Conservation (phyloP, 2,329 filamentous ascomycete species). For the Exophiala sp. region DNA sequence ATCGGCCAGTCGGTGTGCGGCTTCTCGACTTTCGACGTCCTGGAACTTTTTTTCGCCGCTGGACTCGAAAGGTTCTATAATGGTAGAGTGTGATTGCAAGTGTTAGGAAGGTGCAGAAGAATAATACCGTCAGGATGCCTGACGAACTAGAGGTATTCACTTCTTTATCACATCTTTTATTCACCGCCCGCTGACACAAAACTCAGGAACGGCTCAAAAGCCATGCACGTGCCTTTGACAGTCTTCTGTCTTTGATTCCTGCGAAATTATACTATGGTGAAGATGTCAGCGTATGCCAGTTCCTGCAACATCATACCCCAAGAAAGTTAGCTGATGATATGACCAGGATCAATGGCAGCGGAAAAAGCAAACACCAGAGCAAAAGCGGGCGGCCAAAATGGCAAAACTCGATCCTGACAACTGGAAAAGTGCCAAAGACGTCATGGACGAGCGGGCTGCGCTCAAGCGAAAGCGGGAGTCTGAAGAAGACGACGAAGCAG, state of each 20-base stretch:
- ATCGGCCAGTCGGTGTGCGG: not conserved
- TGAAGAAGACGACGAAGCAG: slow-evolving; percentile 52
- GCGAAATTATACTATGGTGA: slow-evolving; percentile 88
- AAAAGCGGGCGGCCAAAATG: slow-evolving; percentile 75
- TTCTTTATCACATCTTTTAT: not conserved
- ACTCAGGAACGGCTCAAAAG: slow-evolving; percentile 47
- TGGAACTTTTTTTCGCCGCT: slow-evolving; percentile 1
- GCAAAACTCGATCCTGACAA: slow-evolving; percentile 90
- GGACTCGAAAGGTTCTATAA: not conserved
- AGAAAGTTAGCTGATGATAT: slow-evolving; percentile 5
- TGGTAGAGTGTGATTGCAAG: not conserved
- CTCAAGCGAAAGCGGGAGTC: slow-evolving; percentile 76
- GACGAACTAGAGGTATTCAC: slow-evolving; percentile 24
- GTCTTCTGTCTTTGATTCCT: slow-evolving; percentile 80
- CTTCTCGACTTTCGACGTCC: slow-evolving; percentile 3
- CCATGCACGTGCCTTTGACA: slow-evolving; percentile 74
- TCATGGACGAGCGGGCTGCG: slow-evolving; percentile 74
- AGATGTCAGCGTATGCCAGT: slow-evolving; percentile 70
- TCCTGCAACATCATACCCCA: not conserved
- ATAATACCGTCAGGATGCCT: slow-evolving; percentile 11
- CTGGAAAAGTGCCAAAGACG: slow-evolving; percentile 85
- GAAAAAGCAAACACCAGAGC: slow-evolving; percentile 92
- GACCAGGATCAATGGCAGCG: slow-evolving; percentile 84
- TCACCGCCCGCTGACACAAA: slow-evolving; percentile 23
- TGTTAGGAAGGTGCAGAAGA: not conserved